These are phyloP conservation scores for Dissophora globulifera DNA, from an alignment of 192 early-diverging fungal genomes.

Conservation along the genomic window DNA sequence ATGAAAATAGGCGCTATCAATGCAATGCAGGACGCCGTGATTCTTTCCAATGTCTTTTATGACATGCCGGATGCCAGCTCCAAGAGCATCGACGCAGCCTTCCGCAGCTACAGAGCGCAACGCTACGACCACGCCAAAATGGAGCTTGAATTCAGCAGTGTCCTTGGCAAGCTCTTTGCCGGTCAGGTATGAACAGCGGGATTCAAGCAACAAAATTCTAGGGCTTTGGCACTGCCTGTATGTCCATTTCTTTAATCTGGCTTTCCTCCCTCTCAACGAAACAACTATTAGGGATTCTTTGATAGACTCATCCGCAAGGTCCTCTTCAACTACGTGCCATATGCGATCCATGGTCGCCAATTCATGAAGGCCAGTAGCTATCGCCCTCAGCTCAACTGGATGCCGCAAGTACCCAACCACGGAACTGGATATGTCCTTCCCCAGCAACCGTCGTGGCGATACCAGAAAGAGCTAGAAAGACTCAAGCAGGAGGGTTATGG, in stretches of 20 bases:
- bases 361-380: background rate
- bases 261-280: background rate
- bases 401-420: background rate
- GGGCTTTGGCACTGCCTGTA: too few relatives aligned
- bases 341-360: background rate
- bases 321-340: conserved; percentile 9
- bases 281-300: background rate
- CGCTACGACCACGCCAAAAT: conserved; percentile 3
- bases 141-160: background rate
- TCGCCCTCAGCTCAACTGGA: conserved; percentile 1
- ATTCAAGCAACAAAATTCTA: too few relatives aligned
- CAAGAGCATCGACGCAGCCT: background rate
- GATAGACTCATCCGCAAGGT: conserved; percentile 1
- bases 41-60: conserved; percentile 17
- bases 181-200: conserved; percentile 2
- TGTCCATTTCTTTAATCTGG: too few relatives aligned
- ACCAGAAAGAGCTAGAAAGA: background rate
- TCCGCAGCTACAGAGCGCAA: conserved; percentile 2
- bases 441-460: conserved; percentile 3
- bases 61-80: background rate
- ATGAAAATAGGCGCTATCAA: conserved; percentile 10
- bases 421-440: background rate
- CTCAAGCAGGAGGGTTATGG: background rate
- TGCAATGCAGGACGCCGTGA: conserved; percentile 14
- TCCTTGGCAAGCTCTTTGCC: background rate